These are phyloP conservation scores for Sapria himalayana DNA, from an alignment of 345 rosid genomes.

Conservation along the genomic window DNA sequence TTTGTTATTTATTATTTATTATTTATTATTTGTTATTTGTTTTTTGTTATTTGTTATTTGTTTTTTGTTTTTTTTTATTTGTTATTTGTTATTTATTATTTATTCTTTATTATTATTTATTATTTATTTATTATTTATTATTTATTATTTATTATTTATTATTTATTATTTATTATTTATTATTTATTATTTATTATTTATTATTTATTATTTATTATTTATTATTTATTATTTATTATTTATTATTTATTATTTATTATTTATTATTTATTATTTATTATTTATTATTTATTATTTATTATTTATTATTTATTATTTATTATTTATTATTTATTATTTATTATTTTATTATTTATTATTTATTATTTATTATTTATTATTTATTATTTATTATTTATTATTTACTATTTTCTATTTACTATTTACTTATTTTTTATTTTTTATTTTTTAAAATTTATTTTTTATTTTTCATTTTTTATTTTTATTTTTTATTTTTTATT, in stretches of 20 bases:
- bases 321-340: not conserved
- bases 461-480: not conserved
- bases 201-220: not conserved
- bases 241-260: not conserved
- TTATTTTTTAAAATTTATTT: not conserved
- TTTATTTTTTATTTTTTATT: not conserved
- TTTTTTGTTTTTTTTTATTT: not conserved
- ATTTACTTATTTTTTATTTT: not conserved
- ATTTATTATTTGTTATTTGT: too few relatives aligned
- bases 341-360: not conserved
- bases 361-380: not conserved
- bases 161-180: not conserved
- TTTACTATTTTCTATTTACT: not conserved
- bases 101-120: not conserved
- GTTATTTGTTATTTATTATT: not conserved
- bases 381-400: not conserved
- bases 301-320: not conserved
- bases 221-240: not conserved
- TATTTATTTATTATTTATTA: not conserved
- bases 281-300: not conserved
- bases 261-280: not conserved
- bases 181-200: not conserved
- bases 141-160: not conserved
- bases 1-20: too few relatives aligned
- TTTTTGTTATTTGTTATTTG: too few relatives aligned